A percentile compares a stretch with the other conserved stretches of the same genome.
phyloP scores from a whole-genome alignment of 495 filamentous ascomycete species.

The Penicillium verhagenii region DNA sequence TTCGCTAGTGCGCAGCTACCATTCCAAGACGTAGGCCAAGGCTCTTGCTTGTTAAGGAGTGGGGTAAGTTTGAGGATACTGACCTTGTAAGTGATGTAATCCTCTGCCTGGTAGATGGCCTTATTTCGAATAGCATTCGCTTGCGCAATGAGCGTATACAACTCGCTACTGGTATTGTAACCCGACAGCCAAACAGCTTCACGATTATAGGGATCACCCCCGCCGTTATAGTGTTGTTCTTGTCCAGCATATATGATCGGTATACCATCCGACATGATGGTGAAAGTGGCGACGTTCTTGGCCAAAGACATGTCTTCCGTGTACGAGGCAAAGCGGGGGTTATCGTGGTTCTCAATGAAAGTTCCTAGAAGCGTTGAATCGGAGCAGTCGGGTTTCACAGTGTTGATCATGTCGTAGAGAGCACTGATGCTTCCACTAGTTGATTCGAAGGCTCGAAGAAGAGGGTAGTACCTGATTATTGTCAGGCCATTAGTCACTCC shows the following conservation, averaged over 20 bases:
- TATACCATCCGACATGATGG: slow-evolving; percentile 67
- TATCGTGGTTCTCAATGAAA: slow-evolving; percentile 82
- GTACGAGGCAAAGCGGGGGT: slow-evolving; percentile 62
- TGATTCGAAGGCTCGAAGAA: slow-evolving; percentile 61
- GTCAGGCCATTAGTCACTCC: neutral
- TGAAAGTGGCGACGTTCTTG: slow-evolving; percentile 70
- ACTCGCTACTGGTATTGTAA: slow-evolving; percentile 57
- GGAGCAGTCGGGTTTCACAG: slow-evolving; percentile 51
- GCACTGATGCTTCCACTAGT: slow-evolving; percentile 55
- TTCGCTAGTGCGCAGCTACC: no score
- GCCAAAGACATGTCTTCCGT: slow-evolving; percentile 50
- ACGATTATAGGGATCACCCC: slow-evolving; percentile 63
- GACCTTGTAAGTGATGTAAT: slow-evolving; percentile 51
- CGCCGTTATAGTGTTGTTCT: slow-evolving; percentile 70
- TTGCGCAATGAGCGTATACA: slow-evolving; percentile 61
- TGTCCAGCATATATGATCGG: slow-evolving; percentile 70
- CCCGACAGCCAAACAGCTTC: slow-evolving; percentile 72
- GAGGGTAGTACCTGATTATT: slow-evolving; percentile 49
- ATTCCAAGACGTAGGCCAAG: no score
- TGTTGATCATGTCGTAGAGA: slow-evolving; percentile 59
- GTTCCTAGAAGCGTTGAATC: slow-evolving; percentile 67
- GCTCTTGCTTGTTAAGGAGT: neutral
- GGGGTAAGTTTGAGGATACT: neutral
- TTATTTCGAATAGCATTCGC: slow-evolving; percentile 60
- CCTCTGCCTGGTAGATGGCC: slow-evolving; percentile 45